A percentile compares a stretch with the other conserved stretches of the same genome.
phyloP scores from a whole-genome alignment of 257 asterid genomes.

The Salvia miltiorrhiza region DNA sequence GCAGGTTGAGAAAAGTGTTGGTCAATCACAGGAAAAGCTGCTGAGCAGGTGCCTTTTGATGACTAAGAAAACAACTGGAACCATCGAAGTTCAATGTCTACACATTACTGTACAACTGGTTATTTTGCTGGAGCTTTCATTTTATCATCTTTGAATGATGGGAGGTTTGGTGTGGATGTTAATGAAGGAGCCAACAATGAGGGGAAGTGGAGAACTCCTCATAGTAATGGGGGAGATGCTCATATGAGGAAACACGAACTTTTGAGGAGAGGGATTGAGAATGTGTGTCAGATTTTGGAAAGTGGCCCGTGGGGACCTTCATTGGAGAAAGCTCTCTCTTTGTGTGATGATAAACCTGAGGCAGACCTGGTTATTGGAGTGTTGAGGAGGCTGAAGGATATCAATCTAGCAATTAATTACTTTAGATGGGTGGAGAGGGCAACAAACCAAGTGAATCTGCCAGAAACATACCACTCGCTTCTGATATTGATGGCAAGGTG shows the following conservation, averaged over 20 bases:
- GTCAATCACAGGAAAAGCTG: no score
- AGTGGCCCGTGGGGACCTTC: conserved; percentile 74
- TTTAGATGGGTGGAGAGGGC: conserved; percentile 80
- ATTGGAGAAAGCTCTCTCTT: conserved; percentile 57
- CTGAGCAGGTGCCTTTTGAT: no score
- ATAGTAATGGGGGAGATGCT: conserved; percentile 26
- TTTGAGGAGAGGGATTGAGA: conserved; percentile 35
- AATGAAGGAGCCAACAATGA: conserved; percentile 27
- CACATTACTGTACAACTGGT: no score
- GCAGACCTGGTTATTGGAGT: conserved; percentile 69
- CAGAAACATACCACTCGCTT: conserved; percentile 71
- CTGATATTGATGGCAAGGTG: conserved; percentile 66
- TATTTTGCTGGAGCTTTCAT: no score
- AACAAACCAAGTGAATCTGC: conserved; percentile 49
- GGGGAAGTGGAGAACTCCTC: conserved; percentile 30
- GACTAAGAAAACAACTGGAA: no score
- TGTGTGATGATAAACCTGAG: conserved; percentile 42
- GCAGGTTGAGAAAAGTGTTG: no score
- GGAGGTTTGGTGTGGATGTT: conserved; percentile 30
- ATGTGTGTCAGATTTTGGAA: conserved; percentile 56
- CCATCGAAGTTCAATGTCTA: no score
- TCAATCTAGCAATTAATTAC: conserved; percentile 50
- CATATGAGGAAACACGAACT: conserved; percentile 36
- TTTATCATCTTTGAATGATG: conserved; percentile 38
- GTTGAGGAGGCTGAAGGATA: conserved; percentile 72